Percentiles rank a stretch among this genome's conserved stretches.
Evolutionary conservation across 106 monocot genomes (phyloP).

Genomic region (Acanthochlamys bracteata): DNA sequence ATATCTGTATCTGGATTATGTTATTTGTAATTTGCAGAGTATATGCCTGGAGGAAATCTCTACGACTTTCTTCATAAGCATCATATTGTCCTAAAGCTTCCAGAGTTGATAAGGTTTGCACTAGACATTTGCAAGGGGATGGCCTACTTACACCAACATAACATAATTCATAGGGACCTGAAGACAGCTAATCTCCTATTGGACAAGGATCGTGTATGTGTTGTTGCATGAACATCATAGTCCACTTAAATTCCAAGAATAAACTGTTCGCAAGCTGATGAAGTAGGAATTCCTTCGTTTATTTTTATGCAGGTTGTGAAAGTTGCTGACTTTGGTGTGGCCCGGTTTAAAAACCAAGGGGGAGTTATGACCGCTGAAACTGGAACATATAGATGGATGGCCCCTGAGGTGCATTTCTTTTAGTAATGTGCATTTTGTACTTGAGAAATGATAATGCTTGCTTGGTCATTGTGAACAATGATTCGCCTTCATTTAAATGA

Average conservation of each 20-base stretch:
- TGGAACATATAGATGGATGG: constrained; percentile 99
- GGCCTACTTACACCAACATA: constrained; percentile 75
- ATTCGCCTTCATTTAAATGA: too few species aligned
- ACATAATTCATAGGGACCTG: constrained; percentile 82
- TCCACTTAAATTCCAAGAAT: not conserved
- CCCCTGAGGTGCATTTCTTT: constrained; percentile 56
- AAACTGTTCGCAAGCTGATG: not conserved
- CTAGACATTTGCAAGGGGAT: constrained; percentile 69
- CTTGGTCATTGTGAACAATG: too few species aligned
- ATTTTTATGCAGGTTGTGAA: constrained; percentile 59
- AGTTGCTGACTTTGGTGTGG: constrained; percentile 95
- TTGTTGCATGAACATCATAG: too few species aligned
- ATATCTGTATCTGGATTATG: not conserved
- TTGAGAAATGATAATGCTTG: too few species aligned
- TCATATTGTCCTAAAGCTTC: constrained; percentile 23
- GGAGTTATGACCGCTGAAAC: constrained; percentile 95
- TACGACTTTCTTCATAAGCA: constrained; percentile 66
- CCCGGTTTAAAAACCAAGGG: constrained; percentile 58
- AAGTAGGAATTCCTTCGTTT: not conserved
- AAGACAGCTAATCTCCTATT: constrained; percentile 91
- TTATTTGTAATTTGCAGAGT: constrained; percentile 35
- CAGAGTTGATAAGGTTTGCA: constrained; percentile 44
- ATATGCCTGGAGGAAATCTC: constrained; percentile 70
- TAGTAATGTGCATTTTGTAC: too few species aligned
- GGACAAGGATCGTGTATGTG: constrained; percentile 53